Percentiles rank a stretch among this genome's conserved stretches.
phyloP scores from a whole-genome alignment of 177 flowering plant genomes.

The Vitis hybrid region DNA sequence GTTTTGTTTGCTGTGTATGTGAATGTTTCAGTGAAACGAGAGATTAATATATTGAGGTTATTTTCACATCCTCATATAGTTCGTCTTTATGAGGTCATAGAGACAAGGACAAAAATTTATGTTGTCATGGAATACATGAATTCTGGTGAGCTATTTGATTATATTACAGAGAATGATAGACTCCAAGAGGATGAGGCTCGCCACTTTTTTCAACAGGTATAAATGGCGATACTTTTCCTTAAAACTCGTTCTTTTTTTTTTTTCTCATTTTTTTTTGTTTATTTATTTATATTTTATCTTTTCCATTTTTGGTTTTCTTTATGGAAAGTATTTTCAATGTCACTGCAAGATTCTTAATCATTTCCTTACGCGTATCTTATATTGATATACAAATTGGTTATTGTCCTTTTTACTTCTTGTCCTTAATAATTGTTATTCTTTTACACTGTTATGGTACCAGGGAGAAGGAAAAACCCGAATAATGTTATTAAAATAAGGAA shows the following conservation, averaged over 20 bases:
- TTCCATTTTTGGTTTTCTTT: too few species aligned
- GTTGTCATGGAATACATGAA: constrained; percentile 34
- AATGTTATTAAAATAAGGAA: too few species aligned
- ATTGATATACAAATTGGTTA: too few species aligned
- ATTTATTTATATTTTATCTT: too few species aligned
- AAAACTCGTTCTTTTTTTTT: too few species aligned
- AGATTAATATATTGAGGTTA: constrained; percentile 27
- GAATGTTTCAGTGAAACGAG: constrained; percentile 27
- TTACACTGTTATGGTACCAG: too few species aligned
- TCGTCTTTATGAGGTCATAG: constrained; percentile 36
- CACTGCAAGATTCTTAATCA: too few species aligned
- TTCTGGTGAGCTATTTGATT: constrained; percentile 31
- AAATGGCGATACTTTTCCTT: neutral
- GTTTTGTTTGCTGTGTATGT: neutral
- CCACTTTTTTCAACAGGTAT: constrained; percentile 38
- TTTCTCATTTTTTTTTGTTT: too few species aligned
- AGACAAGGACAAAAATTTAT: constrained; percentile 27
- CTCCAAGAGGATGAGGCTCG: constrained; percentile 38
- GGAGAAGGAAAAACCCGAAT: too few species aligned
- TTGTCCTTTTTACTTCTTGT: too few species aligned
- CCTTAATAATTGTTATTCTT: too few species aligned
- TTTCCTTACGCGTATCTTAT: too few species aligned
- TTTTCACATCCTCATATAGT: constrained; percentile 37
- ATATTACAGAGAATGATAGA: constrained; percentile 24
- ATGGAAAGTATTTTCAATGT: neutral